These are phyloP conservation scores for Tolypocladium ovalisporum DNA, from an alignment of 2,329 filamentous ascomycete species.

Conservation along the genomic window DNA sequence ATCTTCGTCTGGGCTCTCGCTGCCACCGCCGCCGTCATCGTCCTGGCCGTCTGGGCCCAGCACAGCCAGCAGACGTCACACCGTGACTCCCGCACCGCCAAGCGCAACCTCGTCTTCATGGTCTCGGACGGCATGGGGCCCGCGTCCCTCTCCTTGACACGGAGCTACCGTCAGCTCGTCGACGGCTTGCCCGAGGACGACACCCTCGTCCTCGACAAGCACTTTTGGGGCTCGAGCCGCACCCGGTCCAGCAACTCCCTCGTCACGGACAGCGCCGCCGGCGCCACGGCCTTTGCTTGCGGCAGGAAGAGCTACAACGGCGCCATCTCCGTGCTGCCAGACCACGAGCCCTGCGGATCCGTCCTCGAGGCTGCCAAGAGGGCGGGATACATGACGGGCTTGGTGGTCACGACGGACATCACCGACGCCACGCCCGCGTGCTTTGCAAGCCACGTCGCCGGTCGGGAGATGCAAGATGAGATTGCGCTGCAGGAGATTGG, in stretches of 20 bases:
- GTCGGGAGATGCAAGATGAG: slow-evolving; percentile 70
- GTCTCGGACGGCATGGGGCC: slow-evolving; percentile 98
- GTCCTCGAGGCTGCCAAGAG: slow-evolving; percentile 87
- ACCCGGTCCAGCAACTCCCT: slow-evolving; percentile 76
- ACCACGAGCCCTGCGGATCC: slow-evolving; percentile 80
- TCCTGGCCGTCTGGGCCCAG: slow-evolving; percentile 68
- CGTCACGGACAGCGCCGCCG: slow-evolving; percentile 93
- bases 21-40: slow-evolving; percentile 66
- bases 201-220: slow-evolving; percentile 69
- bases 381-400: slow-evolving; percentile 81
- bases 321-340: slow-evolving; percentile 80
- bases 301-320: slow-evolving; percentile 93
- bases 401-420: slow-evolving; percentile 90
- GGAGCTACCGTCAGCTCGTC: slow-evolving; percentile 73
- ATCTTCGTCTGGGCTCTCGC: slow-evolving; percentile 75
- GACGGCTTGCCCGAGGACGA: slow-evolving; percentile 64
- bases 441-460: slow-evolving; percentile 80
- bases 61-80: slow-evolving; percentile 48
- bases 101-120: slow-evolving; percentile 97
- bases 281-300: slow-evolving; percentile 92
- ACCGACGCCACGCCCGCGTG: slow-evolving; percentile 95
- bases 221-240: slow-evolving; percentile 82
- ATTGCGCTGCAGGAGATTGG: slow-evolving; percentile 92
- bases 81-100: slow-evolving; percentile 39
- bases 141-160: slow-evolving; percentile 75